Conservation (phyloP, 208 protist species). For the Trypanosoma cruzi region DNA sequence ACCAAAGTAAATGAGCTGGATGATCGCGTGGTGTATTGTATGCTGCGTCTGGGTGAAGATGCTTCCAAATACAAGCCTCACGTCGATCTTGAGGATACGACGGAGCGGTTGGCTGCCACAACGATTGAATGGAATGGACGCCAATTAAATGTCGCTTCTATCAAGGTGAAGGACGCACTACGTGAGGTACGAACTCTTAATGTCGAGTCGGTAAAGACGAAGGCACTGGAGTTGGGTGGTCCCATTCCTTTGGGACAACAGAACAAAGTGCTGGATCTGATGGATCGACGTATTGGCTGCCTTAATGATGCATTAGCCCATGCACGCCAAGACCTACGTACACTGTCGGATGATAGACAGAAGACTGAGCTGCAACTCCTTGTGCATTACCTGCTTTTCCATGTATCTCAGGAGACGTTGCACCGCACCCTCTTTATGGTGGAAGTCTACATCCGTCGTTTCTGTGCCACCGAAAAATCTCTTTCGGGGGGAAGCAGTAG, state of each 20-base stretch:
- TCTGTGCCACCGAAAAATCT: conserved; percentile 67
- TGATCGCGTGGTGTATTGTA: conserved; percentile 84
- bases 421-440: conserved; percentile 75
- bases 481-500: conserved; percentile 24
- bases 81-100: conserved; percentile 9
- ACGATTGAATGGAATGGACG: conserved; percentile 76
- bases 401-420: conserved; percentile 70
- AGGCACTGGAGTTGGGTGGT: conserved; percentile 43
- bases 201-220: conserved; percentile 48
- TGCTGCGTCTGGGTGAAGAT: conserved; percentile 80
- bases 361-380: conserved; percentile 75
- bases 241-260: conserved; percentile 62
- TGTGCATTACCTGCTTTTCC: conserved; percentile 80
- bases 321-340: conserved; percentile 73
- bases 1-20: conserved; percentile 80
- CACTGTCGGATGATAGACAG: conserved; percentile 36
- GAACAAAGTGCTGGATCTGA: conserved; percentile 74
- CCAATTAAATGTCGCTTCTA: conserved; percentile 61
- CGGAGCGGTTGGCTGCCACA: conserved; percentile 21
- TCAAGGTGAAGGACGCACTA: conserved; percentile 83
- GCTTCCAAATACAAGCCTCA: conserved; percentile 45
- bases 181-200: conserved; percentile 64
- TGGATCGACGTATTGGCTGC: conserved; percentile 79
- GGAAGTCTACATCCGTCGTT: conserved; percentile 66
- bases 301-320: conserved; percentile 86